Evolutionary conservation across 192 early-diverging fungal genomes (phyloP), one percentile per base, ranked within the genome.

Genomic region (Physocladia obscura): DNA sequence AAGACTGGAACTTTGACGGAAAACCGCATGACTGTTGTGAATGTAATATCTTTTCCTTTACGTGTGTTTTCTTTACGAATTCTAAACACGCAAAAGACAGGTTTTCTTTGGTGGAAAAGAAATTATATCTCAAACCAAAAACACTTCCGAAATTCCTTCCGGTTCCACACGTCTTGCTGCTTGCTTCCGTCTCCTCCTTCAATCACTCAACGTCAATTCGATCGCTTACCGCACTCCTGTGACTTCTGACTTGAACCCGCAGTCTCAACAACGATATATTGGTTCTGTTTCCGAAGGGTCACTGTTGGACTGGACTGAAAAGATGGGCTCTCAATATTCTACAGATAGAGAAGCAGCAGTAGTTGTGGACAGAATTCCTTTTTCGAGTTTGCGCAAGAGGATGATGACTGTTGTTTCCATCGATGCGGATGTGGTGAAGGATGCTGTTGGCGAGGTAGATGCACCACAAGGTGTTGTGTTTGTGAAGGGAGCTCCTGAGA

Each of bases 1-100:
- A 99, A 99, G 79, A 99, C 98, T 0, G 98, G 98, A 32, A 99
- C 97, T 4, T 79, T 98, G 48, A 99, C 98, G 1, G 91, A 95
- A 67, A 99, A 99, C 82, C 84, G 89, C 47, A 99, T 99, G 98
- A 94, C 94, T 0, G 93, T 98, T 22, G 94, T 96, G 36, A 81
- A 88, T 8, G 95, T 94, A 37, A 87, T 89, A 39, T 72, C 96
- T 40, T n/a, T n/a, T n/a, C n/a, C n/a, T n/a, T n/a, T n/a, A n/a
- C n/a, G n/a, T n/a, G n/a, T n/a, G n/a, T n/a, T n/a, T n/a, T n/a
- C n/a, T n/a, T n/a, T n/a, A n/a, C n/a, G n/a, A n/a, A n/a, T n/a
- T n/a, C n/a, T n/a, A n/a, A n/a, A n/a, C n/a, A n/a, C n/a, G n/a
- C n/a, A n/a, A n/a, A n/a, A n/a, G n/a, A n/a, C n/a, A n/a, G n/a